These are phyloP conservation scores for Rubus idaeus DNA, from an alignment of 306 rosid species.

Conservation along the genomic window DNA sequence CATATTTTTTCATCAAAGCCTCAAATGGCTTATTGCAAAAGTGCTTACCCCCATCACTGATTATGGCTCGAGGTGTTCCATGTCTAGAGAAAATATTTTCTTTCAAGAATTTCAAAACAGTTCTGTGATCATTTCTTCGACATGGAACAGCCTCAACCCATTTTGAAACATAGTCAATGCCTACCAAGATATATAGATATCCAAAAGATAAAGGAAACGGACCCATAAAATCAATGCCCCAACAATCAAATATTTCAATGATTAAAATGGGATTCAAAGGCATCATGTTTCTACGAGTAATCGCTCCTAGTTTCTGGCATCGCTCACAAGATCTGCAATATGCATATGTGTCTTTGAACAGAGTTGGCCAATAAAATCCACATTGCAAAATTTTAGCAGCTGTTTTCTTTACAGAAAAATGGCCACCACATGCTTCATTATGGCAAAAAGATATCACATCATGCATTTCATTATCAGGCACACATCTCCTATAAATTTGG, in stretches of 20 bases:
- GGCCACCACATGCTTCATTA: neutral
- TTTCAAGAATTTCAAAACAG: neutral
- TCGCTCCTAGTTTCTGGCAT: too few species aligned
- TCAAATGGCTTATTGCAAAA: constrained; percentile 2
- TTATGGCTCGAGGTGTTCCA: neutral
- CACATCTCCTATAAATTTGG: neutral
- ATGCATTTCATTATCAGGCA: neutral
- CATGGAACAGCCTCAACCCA: neutral
- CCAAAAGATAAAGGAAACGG: neutral
- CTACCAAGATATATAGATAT: neutral
- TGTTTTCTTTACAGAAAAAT: neutral
- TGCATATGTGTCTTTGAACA: too few species aligned
- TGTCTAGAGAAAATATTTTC: neutral
- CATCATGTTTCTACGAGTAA: neutral
- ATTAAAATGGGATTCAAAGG: neutral
- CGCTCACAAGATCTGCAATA: too few species aligned
- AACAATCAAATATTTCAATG: neutral
- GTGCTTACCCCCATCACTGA: neutral
- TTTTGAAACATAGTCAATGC: neutral
- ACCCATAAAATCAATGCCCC: constrained; percentile 5
- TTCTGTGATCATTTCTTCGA: neutral
- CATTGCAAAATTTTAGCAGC: neutral
- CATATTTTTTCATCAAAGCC: neutral
- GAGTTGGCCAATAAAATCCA: too few species aligned
- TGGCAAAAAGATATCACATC: neutral